A percentile compares a stretch with the other conserved stretches of the same genome.
Evolutionary conservation across 2,329 filamentous ascomycete genomes (phyloP).

Genomic region (Colletotrichum chlorophyti): DNA sequence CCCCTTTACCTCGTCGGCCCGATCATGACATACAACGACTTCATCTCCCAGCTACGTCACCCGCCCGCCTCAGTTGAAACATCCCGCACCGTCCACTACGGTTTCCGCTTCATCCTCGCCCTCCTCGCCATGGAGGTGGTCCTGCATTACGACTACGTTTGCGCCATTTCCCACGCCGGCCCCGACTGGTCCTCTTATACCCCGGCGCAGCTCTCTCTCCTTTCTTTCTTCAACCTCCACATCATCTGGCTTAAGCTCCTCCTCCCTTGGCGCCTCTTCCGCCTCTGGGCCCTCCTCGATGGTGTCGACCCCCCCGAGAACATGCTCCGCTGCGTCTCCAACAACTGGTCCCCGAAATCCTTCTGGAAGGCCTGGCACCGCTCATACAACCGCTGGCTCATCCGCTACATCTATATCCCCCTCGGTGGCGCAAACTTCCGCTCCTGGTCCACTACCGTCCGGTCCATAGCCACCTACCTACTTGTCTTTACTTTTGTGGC

Average conservation of each 20-base stretch:
- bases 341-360: slow-evolving; percentile 88
- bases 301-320: slow-evolving; percentile 96
- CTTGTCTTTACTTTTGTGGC: slow-evolving; percentile 96
- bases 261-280: slow-evolving; percentile 97
- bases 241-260: slow-evolving; percentile 98
- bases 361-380: slow-evolving; percentile 99
- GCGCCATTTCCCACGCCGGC: slow-evolving; percentile 84
- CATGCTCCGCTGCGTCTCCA: slow-evolving; percentile 94
- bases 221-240: slow-evolving; percentile 95
- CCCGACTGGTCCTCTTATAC: slow-evolving; percentile 86
- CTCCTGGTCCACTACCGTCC: slow-evolving; percentile 52
- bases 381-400: slow-evolving; percentile 91
- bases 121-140: slow-evolving; percentile 91
- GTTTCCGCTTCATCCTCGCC: slow-evolving; percentile 78
- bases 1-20: slow-evolving; percentile 93
- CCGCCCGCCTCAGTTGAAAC: slow-evolving; percentile 73
- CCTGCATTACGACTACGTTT: slow-evolving; percentile 90
- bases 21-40: slow-evolving; percentile 98
- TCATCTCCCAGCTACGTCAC: slow-evolving; percentile 84
- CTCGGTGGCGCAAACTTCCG: slow-evolving; percentile 74
- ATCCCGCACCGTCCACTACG: slow-evolving; percentile 80
- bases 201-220: slow-evolving; percentile 84
- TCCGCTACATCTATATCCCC: slow-evolving; percentile 93
- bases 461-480: slow-evolving; percentile 77
- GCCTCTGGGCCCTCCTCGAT: slow-evolving; percentile 91